Base-by-base conservation (phyloP, 106 monocot species). In the Acorus gramineus region DNA sequence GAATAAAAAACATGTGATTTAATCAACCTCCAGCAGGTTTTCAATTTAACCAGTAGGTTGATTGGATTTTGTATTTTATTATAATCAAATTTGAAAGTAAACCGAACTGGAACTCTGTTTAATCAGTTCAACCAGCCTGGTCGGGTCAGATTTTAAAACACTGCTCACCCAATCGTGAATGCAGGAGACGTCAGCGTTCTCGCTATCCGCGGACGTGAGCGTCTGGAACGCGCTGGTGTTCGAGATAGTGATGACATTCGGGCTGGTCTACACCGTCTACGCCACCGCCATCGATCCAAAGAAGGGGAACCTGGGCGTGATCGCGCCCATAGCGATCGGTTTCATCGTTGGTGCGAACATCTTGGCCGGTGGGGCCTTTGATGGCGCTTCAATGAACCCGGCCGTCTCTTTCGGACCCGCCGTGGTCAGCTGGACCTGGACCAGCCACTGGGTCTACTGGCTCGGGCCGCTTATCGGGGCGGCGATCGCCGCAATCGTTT, bases 371-470 rank as follows among this genome's bases (percentile, higher is more conserved):
- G 78, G 78, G 2, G 78, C 78, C 2, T 79, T 79, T 42, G 78
- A 79, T 46, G 78, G 78, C 14, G 78, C 73, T 2, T 79, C 78
- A 45, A 73, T 79, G 78, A 79, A 79, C 68, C 78, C 78, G 8
- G 78, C 78, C 0, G 78, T 79, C 52, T 79, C 78, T 3, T 79
- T 79, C 50, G 73, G 78, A 4, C 78, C 78, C 2, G 78, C 78
- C 4, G 73, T 79, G 43, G 78, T 79, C n/a, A 73, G 73, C 73
- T 68, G 78, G 58, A 63, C 68, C 5, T 79, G 78, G 78, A 12
- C 28, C 2, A 50, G 64, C 66, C 78, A 79, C 50, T 79, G 78
- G 78, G 73, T 79, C 2, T 79, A 79, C 73, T 79, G 78, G 78
- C 49, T 73, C n/a, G 78, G 78, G 0, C 78, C 73, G 4, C 14